Base-by-base conservation (phyloP, 139 green algal species). In the Chlamydomonas sphaeroides region DNA sequence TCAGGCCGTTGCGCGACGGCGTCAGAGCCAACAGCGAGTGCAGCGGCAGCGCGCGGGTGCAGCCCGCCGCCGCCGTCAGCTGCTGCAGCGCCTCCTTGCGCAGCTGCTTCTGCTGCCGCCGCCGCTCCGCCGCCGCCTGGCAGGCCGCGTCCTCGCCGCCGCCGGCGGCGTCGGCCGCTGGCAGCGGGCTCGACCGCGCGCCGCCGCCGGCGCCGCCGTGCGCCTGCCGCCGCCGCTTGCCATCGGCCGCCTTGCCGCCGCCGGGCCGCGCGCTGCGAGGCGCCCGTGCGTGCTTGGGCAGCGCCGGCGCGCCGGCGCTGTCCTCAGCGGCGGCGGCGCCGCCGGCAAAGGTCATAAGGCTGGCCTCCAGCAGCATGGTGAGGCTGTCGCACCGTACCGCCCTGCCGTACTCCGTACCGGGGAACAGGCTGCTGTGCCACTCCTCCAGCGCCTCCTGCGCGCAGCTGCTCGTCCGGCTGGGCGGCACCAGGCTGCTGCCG, bases 381-480 rank as follows among this genome's bases (percentile, higher is more conserved):
- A 84, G 65, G 35, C 35, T 61, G 65, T 84, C 77, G 28, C 72
- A 32, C 18, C 65, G 77, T n/a, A 84, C 36, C 4, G 77, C 63
- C 30, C 28, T 59, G 35, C 77, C 77, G 48, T 68, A 67, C 48
- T 36, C n/a, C 48, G 75, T 36, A 21, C 65, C 63, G 17, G 77
- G 77, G 30, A 75, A 75, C 5, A 83, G 23, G 26, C 49, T 48
- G 10, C 35, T 59, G 48, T 82, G 42, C 65, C 65, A 84, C 7
- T 53, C 77, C 65, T 67, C 65, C 48, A 84, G 65, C 15, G 63
- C 48, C 77, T 76, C 77, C 45, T 75, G 35, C 35, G 65, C 65
- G 65, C 65, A 84, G 77, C 48, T 76, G 63, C 77, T 75, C 10
- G 77, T 84, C 10, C 77, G 77, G 65, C 77, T 84, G 48, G 65